These are phyloP conservation scores for Trametes hirsuta DNA, from an alignment of 1,284 basidiomycete species.

Conservation along the genomic window DNA sequence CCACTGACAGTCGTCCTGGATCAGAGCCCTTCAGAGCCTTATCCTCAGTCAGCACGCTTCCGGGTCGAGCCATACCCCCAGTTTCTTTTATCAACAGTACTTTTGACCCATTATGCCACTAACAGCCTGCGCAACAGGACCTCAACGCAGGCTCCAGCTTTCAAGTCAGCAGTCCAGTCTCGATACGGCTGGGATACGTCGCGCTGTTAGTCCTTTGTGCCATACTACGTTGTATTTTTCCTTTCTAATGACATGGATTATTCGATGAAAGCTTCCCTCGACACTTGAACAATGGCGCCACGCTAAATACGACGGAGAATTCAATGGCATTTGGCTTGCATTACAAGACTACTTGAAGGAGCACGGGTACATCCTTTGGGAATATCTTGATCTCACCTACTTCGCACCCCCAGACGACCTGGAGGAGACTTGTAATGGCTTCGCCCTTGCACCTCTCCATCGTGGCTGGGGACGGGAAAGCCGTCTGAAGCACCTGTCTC, in stretches of 20 bases:
- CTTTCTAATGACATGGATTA: not conserved
- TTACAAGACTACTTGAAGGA: not conserved
- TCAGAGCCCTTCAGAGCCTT: too few relatives aligned
- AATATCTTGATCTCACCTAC: not conserved
- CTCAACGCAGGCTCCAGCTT: too few relatives aligned
- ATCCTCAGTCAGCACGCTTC: too few relatives aligned
- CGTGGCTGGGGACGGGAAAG: not conserved
- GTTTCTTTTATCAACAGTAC: too few relatives aligned
- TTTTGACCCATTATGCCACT: too few relatives aligned
- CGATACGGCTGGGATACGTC: too few relatives aligned
- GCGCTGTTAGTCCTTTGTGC: too few relatives aligned
- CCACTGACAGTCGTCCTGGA: too few relatives aligned
- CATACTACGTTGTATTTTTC: too few relatives aligned
- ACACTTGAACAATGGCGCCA: not conserved
- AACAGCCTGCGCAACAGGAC: too few relatives aligned
- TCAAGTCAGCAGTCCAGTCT: too few relatives aligned
- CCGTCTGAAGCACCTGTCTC: not conserved
- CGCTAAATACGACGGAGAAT: not conserved
- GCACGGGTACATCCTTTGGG: not conserved
- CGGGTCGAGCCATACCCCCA: too few relatives aligned
- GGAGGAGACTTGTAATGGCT: conserved; percentile 1
- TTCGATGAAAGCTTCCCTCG: not conserved
- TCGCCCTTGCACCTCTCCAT: conserved; percentile 3
- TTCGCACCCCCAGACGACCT: not conserved
- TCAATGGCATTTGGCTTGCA: not conserved